phyloP scores from a whole-genome alignment of 768 basidiomycete species.

The Auriscalpium orientale region DNA sequence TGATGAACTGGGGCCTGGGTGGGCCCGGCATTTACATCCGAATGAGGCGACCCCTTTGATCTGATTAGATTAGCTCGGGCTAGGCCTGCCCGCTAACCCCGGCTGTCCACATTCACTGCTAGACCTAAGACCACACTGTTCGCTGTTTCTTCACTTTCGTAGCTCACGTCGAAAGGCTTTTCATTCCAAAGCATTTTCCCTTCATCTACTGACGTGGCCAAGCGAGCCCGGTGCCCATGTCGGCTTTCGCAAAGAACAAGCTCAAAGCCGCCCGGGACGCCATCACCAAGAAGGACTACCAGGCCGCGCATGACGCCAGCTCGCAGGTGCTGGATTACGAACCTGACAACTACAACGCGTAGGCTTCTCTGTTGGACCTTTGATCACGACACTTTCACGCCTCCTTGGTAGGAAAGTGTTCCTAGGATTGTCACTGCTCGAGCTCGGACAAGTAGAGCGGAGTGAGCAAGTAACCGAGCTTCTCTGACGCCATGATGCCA shows the following conservation, averaged over 20 bases:
- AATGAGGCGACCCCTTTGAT: too few relatives aligned
- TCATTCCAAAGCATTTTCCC: too few relatives aligned
- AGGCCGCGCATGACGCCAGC: conserved; percentile 58
- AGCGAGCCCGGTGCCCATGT: conserved; percentile 1
- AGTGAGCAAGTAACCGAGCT: conserved; percentile 75
- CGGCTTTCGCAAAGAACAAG: conserved; percentile 53
- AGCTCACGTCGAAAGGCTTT: too few relatives aligned
- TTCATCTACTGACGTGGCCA: too few relatives aligned
- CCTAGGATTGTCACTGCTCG: conserved; percentile 70
- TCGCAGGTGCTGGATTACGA: conserved; percentile 65
- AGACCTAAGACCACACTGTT: too few relatives aligned
- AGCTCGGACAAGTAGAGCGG: conserved; percentile 59
- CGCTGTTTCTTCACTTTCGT: too few relatives aligned
- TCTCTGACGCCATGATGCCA: conserved; percentile 1
- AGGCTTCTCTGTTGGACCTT: conserved; percentile 22
- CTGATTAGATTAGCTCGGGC: too few relatives aligned
- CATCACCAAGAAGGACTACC: conserved; percentile 68
- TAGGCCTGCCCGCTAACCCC: too few relatives aligned
- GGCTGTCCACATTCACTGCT: too few relatives aligned
- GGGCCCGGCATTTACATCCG: too few relatives aligned
- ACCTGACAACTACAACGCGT: conserved; percentile 84
- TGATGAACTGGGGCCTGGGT: too few relatives aligned
- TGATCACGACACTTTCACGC: neutral
- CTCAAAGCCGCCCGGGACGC: conserved; percentile 76
- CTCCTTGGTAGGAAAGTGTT: conserved; percentile 64